Percentiles rank a stretch among this genome's conserved stretches.
These are phyloP conservation scores for Calcarisporium arbuscula DNA, from an alignment of 2,329 filamentous ascomycete genomes.

Conservation along the genomic window DNA sequence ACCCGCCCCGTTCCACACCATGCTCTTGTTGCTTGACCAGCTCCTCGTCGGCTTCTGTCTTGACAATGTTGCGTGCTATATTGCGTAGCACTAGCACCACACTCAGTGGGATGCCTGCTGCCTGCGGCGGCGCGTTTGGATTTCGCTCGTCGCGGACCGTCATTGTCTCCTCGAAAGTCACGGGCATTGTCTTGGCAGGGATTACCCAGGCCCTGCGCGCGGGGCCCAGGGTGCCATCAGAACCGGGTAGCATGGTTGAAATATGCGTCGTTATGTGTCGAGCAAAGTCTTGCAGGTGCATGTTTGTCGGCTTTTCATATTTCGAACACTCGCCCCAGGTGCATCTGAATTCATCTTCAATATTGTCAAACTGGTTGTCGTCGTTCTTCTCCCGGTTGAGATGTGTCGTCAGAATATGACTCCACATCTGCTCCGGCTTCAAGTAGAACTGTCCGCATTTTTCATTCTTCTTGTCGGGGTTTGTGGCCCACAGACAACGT, in stretches of 20 bases:
- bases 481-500: slow-evolving; percentile 58
- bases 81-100: slow-evolving; percentile 74
- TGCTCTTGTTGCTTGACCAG: slow-evolving; percentile 41
- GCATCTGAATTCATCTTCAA: slow-evolving; percentile 50
- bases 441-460: slow-evolving; percentile 57
- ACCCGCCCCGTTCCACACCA: slow-evolving; percentile 44
- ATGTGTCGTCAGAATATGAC: slow-evolving; percentile 63
- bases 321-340: slow-evolving; percentile 62
- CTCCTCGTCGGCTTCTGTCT: slow-evolving; percentile 53
- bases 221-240: slow-evolving; percentile 13
- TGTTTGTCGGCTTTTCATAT: slow-evolving; percentile 38
- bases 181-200: slow-evolving; percentile 48
- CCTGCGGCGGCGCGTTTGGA: slow-evolving; percentile 52
- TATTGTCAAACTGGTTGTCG: slow-evolving; percentile 51
- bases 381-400: slow-evolving; percentile 50
- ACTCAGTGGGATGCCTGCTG: slow-evolving; percentile 72
- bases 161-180: slow-evolving; percentile 51
- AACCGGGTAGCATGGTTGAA: slow-evolving; percentile 30
- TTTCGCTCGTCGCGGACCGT: slow-evolving; percentile 52
- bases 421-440: slow-evolving; percentile 60
- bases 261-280: slow-evolving; percentile 66
- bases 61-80: slow-evolving; percentile 61
- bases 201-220: slow-evolving; percentile 37
- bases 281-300: slow-evolving; percentile 46
- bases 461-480: slow-evolving; percentile 29